Conservation (phyloP, 768 basidiomycete genomes). For the Sistotremastrum suecicum region DNA sequence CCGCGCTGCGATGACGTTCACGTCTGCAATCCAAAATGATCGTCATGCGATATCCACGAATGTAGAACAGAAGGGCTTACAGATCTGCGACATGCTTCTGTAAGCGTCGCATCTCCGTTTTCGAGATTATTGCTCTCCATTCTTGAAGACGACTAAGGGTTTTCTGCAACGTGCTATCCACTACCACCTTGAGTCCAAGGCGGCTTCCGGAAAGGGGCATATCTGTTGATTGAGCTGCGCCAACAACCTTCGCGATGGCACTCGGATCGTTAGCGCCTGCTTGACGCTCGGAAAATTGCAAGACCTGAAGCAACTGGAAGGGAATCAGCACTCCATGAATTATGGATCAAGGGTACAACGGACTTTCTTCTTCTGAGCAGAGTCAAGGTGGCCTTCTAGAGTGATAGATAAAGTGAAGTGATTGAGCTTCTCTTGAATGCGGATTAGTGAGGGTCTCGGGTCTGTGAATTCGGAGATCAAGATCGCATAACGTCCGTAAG, state of each 20-base stretch:
- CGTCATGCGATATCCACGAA: background rate
- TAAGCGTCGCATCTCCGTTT: slow-evolving; percentile 57
- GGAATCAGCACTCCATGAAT: no score
- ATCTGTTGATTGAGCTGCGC: background rate
- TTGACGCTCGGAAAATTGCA: background rate
- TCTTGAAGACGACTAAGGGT: slow-evolving; percentile 48
- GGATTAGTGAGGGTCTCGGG: slow-evolving; percentile 30
- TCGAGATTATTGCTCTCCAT: slow-evolving; percentile 58
- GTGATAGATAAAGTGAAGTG: slow-evolving; percentile 59
- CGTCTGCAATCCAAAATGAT: slow-evolving; percentile 31
- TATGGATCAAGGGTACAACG: no score
- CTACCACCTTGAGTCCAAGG: slow-evolving; percentile 31
- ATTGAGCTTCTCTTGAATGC: slow-evolving; percentile 54
- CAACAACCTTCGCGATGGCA: background rate
- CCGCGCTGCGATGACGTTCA: slow-evolving; percentile 44
- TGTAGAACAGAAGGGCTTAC: slow-evolving; percentile 25
- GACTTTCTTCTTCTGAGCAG: slow-evolving; percentile 23
- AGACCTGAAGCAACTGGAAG: background rate
- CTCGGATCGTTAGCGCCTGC: background rate
- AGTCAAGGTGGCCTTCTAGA: slow-evolving; percentile 36
- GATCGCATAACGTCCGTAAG: slow-evolving; percentile 41
- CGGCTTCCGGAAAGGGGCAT: background rate
- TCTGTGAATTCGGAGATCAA: slow-evolving; percentile 23
- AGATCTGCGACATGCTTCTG: slow-evolving; percentile 61
- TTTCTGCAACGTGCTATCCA: slow-evolving; percentile 49